These are phyloP conservation scores for Cryptococcus deneoformans DNA, from an alignment of 1,284 basidiomycete species.

Conservation along the genomic window DNA sequence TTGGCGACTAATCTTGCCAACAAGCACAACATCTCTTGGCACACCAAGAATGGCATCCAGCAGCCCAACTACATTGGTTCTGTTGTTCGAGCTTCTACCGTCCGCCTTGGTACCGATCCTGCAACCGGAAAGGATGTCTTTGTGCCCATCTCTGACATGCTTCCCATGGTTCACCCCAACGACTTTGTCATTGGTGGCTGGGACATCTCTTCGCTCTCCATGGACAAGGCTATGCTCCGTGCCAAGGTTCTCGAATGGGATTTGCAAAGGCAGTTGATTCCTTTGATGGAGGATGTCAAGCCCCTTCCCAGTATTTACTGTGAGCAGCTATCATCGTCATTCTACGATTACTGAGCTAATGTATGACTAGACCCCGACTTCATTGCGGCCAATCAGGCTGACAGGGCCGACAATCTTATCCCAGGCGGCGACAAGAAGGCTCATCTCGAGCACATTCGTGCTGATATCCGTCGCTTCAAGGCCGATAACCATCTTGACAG, in stretches of 20 bases:
- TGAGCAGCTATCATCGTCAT: constrained; percentile 10
- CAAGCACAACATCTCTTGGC: constrained; percentile 91
- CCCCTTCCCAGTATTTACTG: constrained; percentile 94
- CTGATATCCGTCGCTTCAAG: constrained; percentile 95
- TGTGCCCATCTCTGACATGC: constrained; percentile 87
- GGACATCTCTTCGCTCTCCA: constrained; percentile 84
- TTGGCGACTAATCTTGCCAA: constrained; percentile 96
- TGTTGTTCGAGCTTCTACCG: constrained; percentile 84
- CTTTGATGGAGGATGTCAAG: constrained; percentile 75
- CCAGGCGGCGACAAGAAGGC: constrained; percentile 81
- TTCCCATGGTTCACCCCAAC: constrained; percentile 98
- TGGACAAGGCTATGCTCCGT: constrained; percentile 93
- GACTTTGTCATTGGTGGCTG: constrained; percentile 97
- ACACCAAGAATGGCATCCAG: constrained; percentile 88
- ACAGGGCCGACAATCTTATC: constrained; percentile 82
- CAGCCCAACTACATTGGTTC: constrained; percentile 97
- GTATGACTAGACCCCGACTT: constrained; percentile 63
- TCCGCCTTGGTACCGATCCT: constrained; percentile 84
- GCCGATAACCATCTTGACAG: constrained; percentile 75
- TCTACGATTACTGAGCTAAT: background rate
- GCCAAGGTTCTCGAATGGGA: constrained; percentile 95
- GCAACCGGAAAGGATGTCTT: constrained; percentile 85
- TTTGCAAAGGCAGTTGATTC: constrained; percentile 90
- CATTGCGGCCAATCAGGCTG: constrained; percentile 97
- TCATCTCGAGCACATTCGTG: constrained; percentile 89